Base-by-base conservation (phyloP, 2,329 filamentous ascomycete genomes). In the Arthrobotrys pseudoclavata region DNA sequence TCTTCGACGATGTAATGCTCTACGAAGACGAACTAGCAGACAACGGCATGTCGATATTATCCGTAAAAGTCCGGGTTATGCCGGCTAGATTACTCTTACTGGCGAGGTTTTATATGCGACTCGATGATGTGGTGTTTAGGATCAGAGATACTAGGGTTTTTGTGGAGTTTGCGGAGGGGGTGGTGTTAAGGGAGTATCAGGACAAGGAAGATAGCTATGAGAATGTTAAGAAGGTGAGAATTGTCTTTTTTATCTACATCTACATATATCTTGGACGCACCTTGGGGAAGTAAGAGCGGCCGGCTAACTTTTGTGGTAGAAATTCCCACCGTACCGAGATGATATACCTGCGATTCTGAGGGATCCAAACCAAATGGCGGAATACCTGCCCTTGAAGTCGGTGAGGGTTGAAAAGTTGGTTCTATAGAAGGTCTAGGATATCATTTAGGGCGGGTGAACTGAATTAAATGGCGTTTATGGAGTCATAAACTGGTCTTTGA, bases 11-110 rank as follows among this genome's bases (percentile, higher is more conserved):
- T 81, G 93, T 99, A 45, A 90, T 97, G 81, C 87, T 99, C 57
- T 99, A 97, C 84, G 96, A 99, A 85, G 96, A 96, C 85, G 96
- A 99, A 86, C 88, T 99, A 55, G 96, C 97, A 77, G 96, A 99
- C 84, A 99, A 99, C 83, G 96, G 96, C 78, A 96, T 98, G 81
- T 93, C 93, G 31, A 88, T 97, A 83, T 87, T 96, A 74, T 96
- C 91, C 79, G 93, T 92, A 84, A 99, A 99, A 86, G 86, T 98
- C 62, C 88, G 96, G 76, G 95, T 98, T 70, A 97, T 98, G 91
- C 93, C 94, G 69, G 89, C 91, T 81, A 88, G 96, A 69, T 90
- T 99, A 85, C 87, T 99, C 69, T 86, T 99, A 77, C 88, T 99
- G 2, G 90, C 89, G 80, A 88, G 96, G 24, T 91, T 97, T 83